Evolutionary conservation across 179 eudicot species (phyloP).

Genomic region (Drosera spatulata): DNA sequence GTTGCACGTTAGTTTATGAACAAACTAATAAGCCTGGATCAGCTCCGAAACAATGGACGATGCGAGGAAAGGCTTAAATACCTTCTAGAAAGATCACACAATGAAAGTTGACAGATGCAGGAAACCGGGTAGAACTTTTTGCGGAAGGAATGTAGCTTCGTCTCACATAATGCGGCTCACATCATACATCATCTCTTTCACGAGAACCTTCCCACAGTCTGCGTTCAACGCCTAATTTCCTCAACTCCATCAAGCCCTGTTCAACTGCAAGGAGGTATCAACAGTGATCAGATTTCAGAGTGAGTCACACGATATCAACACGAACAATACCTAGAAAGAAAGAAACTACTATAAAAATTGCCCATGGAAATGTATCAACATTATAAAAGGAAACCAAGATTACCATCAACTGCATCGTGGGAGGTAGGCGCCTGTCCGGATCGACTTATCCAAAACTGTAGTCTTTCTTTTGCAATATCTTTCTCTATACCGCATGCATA

Average conservation of each 20-base stretch:
- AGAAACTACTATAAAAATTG: neutral
- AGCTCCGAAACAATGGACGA: too few relatives aligned
- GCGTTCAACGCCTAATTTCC: constrained; percentile 56
- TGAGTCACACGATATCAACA: neutral
- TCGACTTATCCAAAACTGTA: constrained; percentile 71
- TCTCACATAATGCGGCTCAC: neutral
- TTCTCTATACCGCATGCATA: constrained; percentile 52
- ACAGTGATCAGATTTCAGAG: neutral
- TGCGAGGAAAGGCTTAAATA: too few relatives aligned
- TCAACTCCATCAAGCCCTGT: constrained; percentile 64
- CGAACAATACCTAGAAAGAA: neutral
- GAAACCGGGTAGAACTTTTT: too few relatives aligned
- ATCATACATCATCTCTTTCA: constrained; percentile 28
- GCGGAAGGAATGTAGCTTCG: too few relatives aligned
- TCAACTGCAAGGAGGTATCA: constrained; percentile 29
- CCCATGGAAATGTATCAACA: neutral
- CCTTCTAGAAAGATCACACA: too few relatives aligned
- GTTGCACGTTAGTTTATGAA: too few relatives aligned
- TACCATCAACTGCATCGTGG: constrained; percentile 83
- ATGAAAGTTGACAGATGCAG: too few relatives aligned
- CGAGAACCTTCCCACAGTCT: constrained; percentile 73
- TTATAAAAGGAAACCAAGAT: constrained; percentile 2
- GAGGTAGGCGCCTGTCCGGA: constrained; percentile 67
- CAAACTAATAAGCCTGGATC: too few relatives aligned
- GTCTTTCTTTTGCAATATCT: constrained; percentile 56